phyloP scores from a whole-genome alignment of 495 filamentous ascomycete species.

The Tuber umbilicatum region DNA sequence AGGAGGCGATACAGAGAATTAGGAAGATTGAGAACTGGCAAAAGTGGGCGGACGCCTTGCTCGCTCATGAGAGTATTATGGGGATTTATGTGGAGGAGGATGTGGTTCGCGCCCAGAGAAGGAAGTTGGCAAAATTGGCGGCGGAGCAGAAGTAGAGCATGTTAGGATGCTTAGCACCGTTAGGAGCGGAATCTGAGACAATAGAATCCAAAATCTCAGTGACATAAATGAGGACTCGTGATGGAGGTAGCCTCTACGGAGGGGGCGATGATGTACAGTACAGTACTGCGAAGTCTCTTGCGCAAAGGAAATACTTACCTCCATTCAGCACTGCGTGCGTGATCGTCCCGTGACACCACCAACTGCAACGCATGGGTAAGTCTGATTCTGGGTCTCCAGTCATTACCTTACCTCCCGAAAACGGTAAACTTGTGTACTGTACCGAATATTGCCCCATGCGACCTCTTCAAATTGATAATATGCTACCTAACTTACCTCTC shows the following conservation, averaged over 20 bases:
- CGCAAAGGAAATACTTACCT: too few relatives aligned
- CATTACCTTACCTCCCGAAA: too few relatives aligned
- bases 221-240: neutral
- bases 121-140: slow-evolving; percentile 42
- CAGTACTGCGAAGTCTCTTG: too few relatives aligned
- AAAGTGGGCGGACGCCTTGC: slow-evolving; percentile 60
- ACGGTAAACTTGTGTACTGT: too few relatives aligned
- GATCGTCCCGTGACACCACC: too few relatives aligned
- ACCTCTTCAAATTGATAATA: too few relatives aligned
- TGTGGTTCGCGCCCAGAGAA: slow-evolving; percentile 41
- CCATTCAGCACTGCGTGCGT: too few relatives aligned
- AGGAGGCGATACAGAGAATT: slow-evolving; percentile 48
- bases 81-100: slow-evolving; percentile 55
- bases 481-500: too few relatives aligned
- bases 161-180: neutral
- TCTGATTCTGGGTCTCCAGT: too few relatives aligned
- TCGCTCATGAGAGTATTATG: slow-evolving; percentile 59
- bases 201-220: neutral
- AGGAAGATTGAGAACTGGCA: slow-evolving; percentile 54
- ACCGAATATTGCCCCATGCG: too few relatives aligned
- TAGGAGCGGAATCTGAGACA: neutral
- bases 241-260: neutral
- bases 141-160: neutral
- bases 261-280: too few relatives aligned
- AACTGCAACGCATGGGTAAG: too few relatives aligned